Base-by-base conservation (phyloP, 192 early-diverging fungal genomes). In the Rhizophagus clarus region DNA sequence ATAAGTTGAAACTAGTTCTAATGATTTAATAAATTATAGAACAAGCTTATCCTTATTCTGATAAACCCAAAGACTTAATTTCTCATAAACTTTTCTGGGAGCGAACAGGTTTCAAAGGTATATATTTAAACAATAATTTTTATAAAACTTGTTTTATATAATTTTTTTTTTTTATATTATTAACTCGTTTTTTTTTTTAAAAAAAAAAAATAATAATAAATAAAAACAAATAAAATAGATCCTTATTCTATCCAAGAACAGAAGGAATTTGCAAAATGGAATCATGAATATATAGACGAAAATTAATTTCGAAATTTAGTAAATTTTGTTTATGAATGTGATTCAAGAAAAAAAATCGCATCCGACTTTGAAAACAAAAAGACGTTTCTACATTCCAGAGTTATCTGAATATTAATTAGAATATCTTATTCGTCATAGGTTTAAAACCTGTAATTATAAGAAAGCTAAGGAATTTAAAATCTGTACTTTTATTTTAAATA, bases 61-160 rank as follows among this genome's bases (percentile, higher is more conserved):
- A 78, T 28, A 24, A 15, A 15, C 15, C 22, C 0, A 61, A 71
- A 61, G 77, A 79, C 29, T 79, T 31, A 17, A 71, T 79, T 37
- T 78, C 80, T 22, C 80, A 81, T 68, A 17, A n/a, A 3, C 15
- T 81, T 6, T 81, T 34, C n/a, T 81, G 80, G 80, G 70, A 77
- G 20, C 61, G 80, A n/a, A 69, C 80, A 4, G 75, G 74, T 2
- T 81, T 81, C 32, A 61, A 69, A 78, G 80, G 80, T 81, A 75
- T n/a, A 79, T 40, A 40, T 40, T n/a, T 40, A 40, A 40, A 8
- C 37, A 40, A 40, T 7, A 8, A 40, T 7, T 37, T 8, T 37
- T 37, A 0, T 37, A 37, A 37, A 40, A 40, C 37, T 40, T 40
- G 8, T 40, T 40, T n/a, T n/a, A n/a, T n/a, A n/a, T n/a, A n/a